Evolutionary conservation across 1,284 basidiomycete genomes (phyloP), one percentile per base, ranked within the genome.

Genomic region (Rhodotorula sp.): DNA sequence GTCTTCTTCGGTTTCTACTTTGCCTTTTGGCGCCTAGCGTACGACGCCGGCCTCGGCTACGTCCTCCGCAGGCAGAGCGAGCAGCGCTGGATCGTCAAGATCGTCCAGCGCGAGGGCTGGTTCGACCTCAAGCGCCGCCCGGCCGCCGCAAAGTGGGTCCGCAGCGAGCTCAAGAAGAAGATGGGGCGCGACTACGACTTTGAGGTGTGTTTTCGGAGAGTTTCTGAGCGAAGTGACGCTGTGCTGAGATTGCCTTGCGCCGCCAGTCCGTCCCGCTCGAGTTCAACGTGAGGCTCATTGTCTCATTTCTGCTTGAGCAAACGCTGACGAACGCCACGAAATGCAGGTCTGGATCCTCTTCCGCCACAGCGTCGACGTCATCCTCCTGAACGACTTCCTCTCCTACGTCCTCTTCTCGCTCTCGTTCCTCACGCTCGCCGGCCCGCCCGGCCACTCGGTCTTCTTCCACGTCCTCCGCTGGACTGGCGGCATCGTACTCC

Each of bases 141-240:
- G 23, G 49, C 48, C 9, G 16, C 50, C 21, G 64, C 52, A 1
- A 82, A 85, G 55, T 98, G 94, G 95, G 91, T 97, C 80, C 87
- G 89, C 75, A 85, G 86, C 59, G 93, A 98, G 79, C 86, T 98
- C 12, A 88, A 86, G 49, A 92, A 90, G 45, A 98, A 97, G 85
- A 96, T 98, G 92, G 94, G 93, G 64, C 87, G 87, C 70, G 92
- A 93, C 77, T 98, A 97, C 82, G 89, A 90, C 17, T 97, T 96
- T 80, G 91, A 96, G 78, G 90, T 92, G 74, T 78, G 89, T 68
- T 61, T 23, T 46, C 23, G 19, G 16, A 7, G 13, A 17, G 2
- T 14, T 7, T 7, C 23, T 44, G 27, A 19, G 14, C 17, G n/a
- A 13, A n/a, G 4, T 64, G 21, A 34, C n/a, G 17, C 53, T 52